Base-by-base conservation (phyloP, 768 basidiomycete genomes). In the Auriscalpium microsporum region DNA sequence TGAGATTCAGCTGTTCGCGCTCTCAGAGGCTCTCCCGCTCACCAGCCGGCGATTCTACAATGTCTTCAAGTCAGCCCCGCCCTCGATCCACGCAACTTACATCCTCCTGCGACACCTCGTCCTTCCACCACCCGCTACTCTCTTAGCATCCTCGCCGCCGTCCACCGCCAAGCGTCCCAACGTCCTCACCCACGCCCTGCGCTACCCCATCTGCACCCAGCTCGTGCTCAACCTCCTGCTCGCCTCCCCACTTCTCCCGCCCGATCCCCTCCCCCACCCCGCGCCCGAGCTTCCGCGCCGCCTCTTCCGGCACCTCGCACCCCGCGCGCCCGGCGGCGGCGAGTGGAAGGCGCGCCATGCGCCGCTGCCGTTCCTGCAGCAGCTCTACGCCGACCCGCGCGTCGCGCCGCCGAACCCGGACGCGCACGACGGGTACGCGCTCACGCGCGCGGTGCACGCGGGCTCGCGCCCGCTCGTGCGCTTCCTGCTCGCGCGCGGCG, bases 371-470 rank as follows among this genome's bases (percentile, higher is more conserved):
- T 78, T 86, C 52, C 76, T 91, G 4, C 77, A 72, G 44, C 79
- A 79, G 61, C 71, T 90, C 16, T 83, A 78, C 62, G 56, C 65
- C 21, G 63, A 64, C 44, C 71, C 78, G 7, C 69, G 64, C 8
- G 65, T 77, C 16, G 62, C 75, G 19, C 54, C 62, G 1, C 78
- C 82, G 1, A 72, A 83, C 34, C 64, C 77, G 11, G 81, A 94
- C 67, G 80, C 87, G 8, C 76, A 89, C 67, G 75, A 79, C 3
- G 94, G 94, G 1, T 96, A 94, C 64, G 84, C 87, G 0, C 80
- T 96, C 42, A 83, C 82, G 14, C 83, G 80, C 60, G 91, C 94
- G 1, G 88, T 92, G 1, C 75, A 84, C 38, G 82, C 79, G 0
- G 72, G 73, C 19, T 84, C 85, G 58, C 53, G 75, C 1, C 82